These are phyloP conservation scores for Sinapis alba DNA, from an alignment of 441 rosid species.

Conservation along the genomic window DNA sequence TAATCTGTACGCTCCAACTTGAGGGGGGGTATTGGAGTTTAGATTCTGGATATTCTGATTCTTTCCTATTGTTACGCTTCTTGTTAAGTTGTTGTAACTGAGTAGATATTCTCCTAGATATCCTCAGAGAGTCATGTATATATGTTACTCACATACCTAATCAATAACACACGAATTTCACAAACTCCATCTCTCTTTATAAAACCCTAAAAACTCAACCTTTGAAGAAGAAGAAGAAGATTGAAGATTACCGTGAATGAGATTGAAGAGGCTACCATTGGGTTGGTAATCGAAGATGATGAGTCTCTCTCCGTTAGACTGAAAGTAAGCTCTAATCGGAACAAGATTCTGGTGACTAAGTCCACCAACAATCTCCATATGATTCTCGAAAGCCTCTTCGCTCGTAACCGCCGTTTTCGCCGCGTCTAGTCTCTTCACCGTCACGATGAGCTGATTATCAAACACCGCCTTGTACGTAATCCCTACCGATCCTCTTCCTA, in stretches of 20 bases:
- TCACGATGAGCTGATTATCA: constrained; percentile 71
- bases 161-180: too few relatives aligned
- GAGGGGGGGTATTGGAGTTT: too few relatives aligned
- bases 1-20: too few relatives aligned
- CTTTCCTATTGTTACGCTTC: too few relatives aligned
- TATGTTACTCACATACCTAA: too few relatives aligned
- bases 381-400: constrained; percentile 63
- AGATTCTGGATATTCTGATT: too few relatives aligned
- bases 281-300: constrained; percentile 85
- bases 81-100: too few relatives aligned
- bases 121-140: too few relatives aligned
- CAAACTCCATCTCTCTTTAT: too few relatives aligned
- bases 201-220: neutral
- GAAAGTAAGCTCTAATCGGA: constrained; percentile 71
- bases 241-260: constrained; percentile 63
- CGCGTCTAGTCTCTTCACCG: constrained; percentile 79
- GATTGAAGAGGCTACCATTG: constrained; percentile 80
- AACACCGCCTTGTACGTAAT: constrained; percentile 86
- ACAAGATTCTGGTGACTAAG: constrained; percentile 78
- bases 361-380: constrained; percentile 80
- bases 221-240: constrained; percentile 37
- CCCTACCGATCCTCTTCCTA: constrained; percentile 81
- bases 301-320: constrained; percentile 78
- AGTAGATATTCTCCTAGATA: too few relatives aligned
- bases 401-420: constrained; percentile 58